Conservation (phyloP, 768 basidiomycete genomes). For the Pleurotus giganteus region DNA sequence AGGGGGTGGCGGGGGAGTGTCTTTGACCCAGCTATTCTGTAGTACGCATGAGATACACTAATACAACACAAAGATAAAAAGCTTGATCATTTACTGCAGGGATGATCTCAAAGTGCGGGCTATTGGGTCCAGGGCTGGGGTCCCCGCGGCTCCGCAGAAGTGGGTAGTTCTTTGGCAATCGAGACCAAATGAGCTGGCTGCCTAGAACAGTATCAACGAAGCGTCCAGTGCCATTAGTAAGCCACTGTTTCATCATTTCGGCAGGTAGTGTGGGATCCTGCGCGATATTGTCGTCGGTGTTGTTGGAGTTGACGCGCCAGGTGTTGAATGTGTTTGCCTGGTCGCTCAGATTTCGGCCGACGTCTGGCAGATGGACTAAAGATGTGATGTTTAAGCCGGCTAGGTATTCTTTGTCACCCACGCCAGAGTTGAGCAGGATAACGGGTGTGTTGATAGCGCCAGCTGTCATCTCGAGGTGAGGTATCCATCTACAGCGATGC, state of each 20-base stretch:
- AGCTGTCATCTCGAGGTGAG: slow-evolving; percentile 9
- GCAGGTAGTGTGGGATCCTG: slow-evolving; percentile 12
- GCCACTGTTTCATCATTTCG: slow-evolving; percentile 18
- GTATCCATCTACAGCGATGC: no score
- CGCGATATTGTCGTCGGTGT: slow-evolving; percentile 15
- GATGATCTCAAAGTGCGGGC: slow-evolving; percentile 34
- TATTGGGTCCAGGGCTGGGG: slow-evolving; percentile 33
- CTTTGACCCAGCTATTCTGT: slow-evolving; percentile 13
- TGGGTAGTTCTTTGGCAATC: slow-evolving; percentile 25
- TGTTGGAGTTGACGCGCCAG: slow-evolving; percentile 11
- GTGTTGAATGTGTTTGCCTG: slow-evolving; percentile 13
- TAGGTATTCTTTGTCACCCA: slow-evolving; percentile 18
- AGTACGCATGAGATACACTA: neutral
- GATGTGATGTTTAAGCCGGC: slow-evolving; percentile 10
- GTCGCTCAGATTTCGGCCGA: slow-evolving; percentile 26
- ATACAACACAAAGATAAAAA: neutral
- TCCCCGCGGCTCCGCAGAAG: slow-evolving; percentile 28
- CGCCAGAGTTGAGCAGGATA: slow-evolving; percentile 24
- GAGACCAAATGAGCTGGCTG: slow-evolving; percentile 18
- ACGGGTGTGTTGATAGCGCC: slow-evolving; percentile 26
- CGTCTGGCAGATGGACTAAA: slow-evolving; percentile 18
- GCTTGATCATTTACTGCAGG: slow-evolving; percentile 25
- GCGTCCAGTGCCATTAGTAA: slow-evolving; percentile 16
- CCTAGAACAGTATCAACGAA: slow-evolving; percentile 10
- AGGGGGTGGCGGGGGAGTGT: slow-evolving; percentile 7